Evolutionary conservation across 2,329 filamentous ascomycete genomes (phyloP), one percentile per base, ranked within the genome.

Genomic region (Apiospora hydei): DNA sequence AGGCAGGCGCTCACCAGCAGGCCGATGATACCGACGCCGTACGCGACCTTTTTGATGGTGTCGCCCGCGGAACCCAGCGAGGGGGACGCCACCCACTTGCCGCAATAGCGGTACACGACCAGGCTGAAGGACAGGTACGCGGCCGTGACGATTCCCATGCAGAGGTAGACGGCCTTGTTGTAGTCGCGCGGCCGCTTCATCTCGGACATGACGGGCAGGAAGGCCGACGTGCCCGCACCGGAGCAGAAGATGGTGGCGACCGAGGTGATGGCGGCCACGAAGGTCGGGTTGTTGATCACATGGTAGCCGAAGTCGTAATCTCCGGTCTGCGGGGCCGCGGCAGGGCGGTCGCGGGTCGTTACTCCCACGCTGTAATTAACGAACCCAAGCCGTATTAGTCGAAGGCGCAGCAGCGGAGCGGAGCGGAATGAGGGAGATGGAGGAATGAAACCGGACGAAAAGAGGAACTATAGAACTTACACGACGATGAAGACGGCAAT

Each of bases 171-270:
- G 0, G 90, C 86, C 78, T 91, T 91, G 73, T 85, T 85, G 79
- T 88, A 92, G 75, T 91, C 88, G 26, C 83, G 83, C 0, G 90
- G 90, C 43, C 85, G 83, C 57, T 82, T 83, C 89, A 92, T 92
- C 81, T 92, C 91, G 0, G 87, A 88, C 70, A 92, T 92, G 72
- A 92, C 88, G 5, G 89, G 89, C 1, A 92, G 81, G 76, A 91
- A 92, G 1, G 88, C 88, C 0, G 86, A 88, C 0, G 89, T 91
- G 24, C 87, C 88, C 0, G 89, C 87, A 8, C 85, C 86, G 2
- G 88, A 89, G 71, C 88, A 86, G 80, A 91, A 90, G 73, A 92
- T 91, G 2, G 88, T 90, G 1, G 85, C 84, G 0, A 86, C 84
- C 51, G 89, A 88, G 0, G 86, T 87, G 75, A 92, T 90, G 10